phyloP scores from a whole-genome alignment of 805 yeast species.

The Metschnikowia gruessii region DNA sequence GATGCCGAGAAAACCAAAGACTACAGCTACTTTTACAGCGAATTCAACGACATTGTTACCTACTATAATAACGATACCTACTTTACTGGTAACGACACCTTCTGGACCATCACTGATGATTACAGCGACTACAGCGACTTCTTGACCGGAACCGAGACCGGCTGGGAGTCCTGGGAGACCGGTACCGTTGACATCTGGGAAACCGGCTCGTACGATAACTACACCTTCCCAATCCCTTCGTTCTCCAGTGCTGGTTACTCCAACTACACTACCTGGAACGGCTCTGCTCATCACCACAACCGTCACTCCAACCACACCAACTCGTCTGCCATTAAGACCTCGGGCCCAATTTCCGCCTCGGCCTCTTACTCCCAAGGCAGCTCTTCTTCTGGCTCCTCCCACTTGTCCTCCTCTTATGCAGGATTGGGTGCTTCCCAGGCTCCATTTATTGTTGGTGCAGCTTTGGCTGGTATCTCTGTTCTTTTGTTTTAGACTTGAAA shows the following conservation, averaged over 20 bases:
- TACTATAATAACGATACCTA: no score
- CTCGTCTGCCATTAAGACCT: not conserved
- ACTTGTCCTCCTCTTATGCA: slow-evolving; percentile 1
- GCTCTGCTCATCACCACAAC: no score
- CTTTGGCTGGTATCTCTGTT: slow-evolving; percentile 16
- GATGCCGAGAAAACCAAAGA: not conserved
- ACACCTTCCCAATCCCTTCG: no score
- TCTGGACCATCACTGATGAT: not conserved
- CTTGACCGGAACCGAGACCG: not conserved
- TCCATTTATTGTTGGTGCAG: slow-evolving; percentile 13
- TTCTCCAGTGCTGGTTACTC: no score
- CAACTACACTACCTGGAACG: no score
- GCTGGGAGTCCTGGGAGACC: not conserved
- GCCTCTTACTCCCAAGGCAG: not conserved
- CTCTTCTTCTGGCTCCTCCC: slow-evolving; percentile 3
- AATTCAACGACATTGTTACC: not conserved
- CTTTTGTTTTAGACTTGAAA: slow-evolving; percentile 8
- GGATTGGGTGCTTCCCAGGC: slow-evolving; percentile 9
- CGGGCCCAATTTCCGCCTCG: not conserved
- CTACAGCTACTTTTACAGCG: slow-evolving; percentile 3
- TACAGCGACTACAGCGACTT: no score
- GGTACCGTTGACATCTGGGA: not conserved
- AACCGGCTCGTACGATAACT: not conserved
- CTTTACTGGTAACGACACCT: not conserved
- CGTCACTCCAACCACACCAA: not conserved